These are phyloP conservation scores for Fusarium armeniacum DNA, from an alignment of 2,329 filamentous ascomycete species.

Conservation along the genomic window DNA sequence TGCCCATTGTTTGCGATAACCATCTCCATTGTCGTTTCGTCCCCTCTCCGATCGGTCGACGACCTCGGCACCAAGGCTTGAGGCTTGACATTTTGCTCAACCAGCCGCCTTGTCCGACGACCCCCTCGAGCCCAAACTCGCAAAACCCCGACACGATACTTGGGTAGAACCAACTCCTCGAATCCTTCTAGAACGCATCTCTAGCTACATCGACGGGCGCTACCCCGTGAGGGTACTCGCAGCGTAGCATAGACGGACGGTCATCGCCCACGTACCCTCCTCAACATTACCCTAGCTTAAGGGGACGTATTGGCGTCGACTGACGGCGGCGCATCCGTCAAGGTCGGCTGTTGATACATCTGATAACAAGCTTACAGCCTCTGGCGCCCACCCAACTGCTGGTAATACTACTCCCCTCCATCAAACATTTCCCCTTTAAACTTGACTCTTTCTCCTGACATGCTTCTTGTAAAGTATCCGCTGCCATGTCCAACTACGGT, in stretches of 20 bases:
- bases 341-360: slow-evolving; percentile 49
- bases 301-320: slow-evolving; percentile 50
- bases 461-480: slow-evolving; percentile 30
- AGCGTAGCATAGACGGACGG: slow-evolving; percentile 29
- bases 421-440: slow-evolving; percentile 3
- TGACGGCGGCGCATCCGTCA: slow-evolving; percentile 54
- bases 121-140: slow-evolving; percentile 43
- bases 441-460: slow-evolving; percentile 28
- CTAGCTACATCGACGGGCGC: slow-evolving; percentile 28
- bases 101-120: slow-evolving; percentile 33
- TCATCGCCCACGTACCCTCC: slow-evolving; percentile 31
- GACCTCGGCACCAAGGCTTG: slow-evolving; percentile 36
- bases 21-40: slow-evolving; percentile 25
- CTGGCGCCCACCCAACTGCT: slow-evolving; percentile 43
- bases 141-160: slow-evolving; percentile 43
- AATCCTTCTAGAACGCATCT: slow-evolving; percentile 26
- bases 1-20: slow-evolving; percentile 42
- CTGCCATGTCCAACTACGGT: slow-evolving; percentile 71
- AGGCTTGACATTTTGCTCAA: slow-evolving; percentile 40
- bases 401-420: slow-evolving; percentile 35
- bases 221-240: slow-evolving; percentile 35
- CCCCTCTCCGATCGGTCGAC: slow-evolving; percentile 33
- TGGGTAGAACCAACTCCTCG: slow-evolving; percentile 36
- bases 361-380: slow-evolving; percentile 46
- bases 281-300: slow-evolving; percentile 37